A percentile compares a stretch with the other conserved stretches of the same genome.
Conservation (phyloP, 2,329 filamentous ascomycete genomes). For the Calonectria hongkongensis region DNA sequence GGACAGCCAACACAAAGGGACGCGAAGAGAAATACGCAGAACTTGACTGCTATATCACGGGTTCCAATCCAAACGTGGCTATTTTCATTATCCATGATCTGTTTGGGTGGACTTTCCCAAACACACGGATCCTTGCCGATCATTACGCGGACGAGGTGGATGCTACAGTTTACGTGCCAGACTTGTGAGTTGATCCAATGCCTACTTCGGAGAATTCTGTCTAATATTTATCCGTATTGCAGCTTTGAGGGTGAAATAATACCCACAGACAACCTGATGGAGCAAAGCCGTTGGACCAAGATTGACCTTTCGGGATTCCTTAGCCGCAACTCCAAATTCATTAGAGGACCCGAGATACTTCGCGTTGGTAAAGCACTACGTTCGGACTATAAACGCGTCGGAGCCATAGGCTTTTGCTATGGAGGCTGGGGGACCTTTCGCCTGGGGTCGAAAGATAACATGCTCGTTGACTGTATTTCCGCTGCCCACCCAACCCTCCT, state of each 20-base stretch:
- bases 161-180: slow-evolving; percentile 25
- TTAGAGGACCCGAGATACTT: slow-evolving; percentile 12
- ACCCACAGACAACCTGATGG: neutral
- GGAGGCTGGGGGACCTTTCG: slow-evolving; percentile 31
- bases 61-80: neutral
- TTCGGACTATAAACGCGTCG: neutral
- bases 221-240: neutral
- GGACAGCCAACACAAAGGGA: neutral
- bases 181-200: slow-evolving; percentile 5
- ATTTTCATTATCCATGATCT: slow-evolving; percentile 31
- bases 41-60: neutral
- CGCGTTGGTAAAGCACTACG: neutral
- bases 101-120: slow-evolving; percentile 29
- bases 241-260: slow-evolving; percentile 27
- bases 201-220: neutral
- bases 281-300: neutral
- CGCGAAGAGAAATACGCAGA: neutral
- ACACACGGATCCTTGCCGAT: slow-evolving; percentile 24
- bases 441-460: neutral
- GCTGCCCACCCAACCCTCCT: slow-evolving; percentile 23
- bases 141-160: slow-evolving; percentile 25
- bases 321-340: slow-evolving; percentile 1
- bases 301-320: slow-evolving; percentile 7
- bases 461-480: slow-evolving; percentile 26
- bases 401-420: slow-evolving; percentile 26